Conservation (phyloP, 2,329 filamentous ascomycete genomes). For the Talaromyces sp. region DNA sequence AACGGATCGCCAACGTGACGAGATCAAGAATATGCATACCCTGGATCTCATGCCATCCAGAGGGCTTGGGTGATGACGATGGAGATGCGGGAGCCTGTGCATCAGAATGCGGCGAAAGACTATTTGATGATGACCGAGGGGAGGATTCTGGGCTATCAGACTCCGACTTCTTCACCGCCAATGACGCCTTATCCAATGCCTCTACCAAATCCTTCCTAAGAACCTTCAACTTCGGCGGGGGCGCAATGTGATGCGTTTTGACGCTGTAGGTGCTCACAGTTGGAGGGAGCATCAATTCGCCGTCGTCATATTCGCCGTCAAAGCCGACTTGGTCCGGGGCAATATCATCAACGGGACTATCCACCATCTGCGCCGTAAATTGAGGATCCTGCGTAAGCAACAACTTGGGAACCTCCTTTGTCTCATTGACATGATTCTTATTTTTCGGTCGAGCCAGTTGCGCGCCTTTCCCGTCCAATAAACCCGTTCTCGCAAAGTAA, state of each 20-base stretch:
- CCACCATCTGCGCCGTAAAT: constrained; percentile 44
- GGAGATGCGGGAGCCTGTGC: constrained; percentile 23
- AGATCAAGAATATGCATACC: constrained; percentile 90
- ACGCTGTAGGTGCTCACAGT: constrained; percentile 95
- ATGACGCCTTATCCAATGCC: constrained; percentile 65
- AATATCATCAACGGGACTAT: constrained; percentile 49
- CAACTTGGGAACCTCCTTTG: constrained; percentile 38
- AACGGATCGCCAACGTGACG: constrained; percentile 89
- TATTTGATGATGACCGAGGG: constrained; percentile 30
- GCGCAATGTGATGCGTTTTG: constrained; percentile 74
- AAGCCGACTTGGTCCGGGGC: constrained; percentile 43
- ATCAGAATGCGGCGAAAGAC: constrained; percentile 22
- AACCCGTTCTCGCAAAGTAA: constrained; percentile 91
- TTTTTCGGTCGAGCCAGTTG: constrained; percentile 72
- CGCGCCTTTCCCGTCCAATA: constrained; percentile 89
- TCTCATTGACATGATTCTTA: constrained; percentile 22
- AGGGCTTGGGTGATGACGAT: constrained; percentile 37
- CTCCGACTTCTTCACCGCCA: constrained; percentile 55
- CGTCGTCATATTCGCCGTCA: constrained; percentile 52
- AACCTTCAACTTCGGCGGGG: constrained; percentile 75
- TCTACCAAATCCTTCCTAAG: constrained; percentile 67
- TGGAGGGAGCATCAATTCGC: constrained; percentile 83
- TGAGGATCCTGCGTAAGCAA: constrained; percentile 37
- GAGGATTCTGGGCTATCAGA: constrained; percentile 30
- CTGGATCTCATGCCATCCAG: constrained; percentile 80